Evolutionary conservation across 2,329 filamentous ascomycete genomes (phyloP), one percentile per base, ranked within the genome.

Genomic region (Leptographium lundbergii): DNA sequence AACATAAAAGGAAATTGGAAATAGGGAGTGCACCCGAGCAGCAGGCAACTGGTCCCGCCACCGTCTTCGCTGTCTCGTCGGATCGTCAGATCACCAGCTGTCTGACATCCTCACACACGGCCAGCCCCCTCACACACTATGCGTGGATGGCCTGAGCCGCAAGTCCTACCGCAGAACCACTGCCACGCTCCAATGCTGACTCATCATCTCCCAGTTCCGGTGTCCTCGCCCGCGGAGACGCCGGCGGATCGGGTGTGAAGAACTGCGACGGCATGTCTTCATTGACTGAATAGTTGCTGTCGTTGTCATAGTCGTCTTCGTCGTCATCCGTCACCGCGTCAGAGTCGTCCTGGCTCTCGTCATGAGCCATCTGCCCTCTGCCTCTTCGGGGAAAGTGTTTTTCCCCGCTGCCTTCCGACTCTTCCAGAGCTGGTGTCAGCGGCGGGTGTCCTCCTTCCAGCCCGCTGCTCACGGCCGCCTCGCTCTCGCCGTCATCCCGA

Each of bases 401-500:
- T 55, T 75, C 73, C 67, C 73, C 54, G 4, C 6, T 13, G 22
- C 29, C 36, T 1, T 57, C 50, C 13, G 52, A 32, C 29, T 57
- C 56, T 19, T 78, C 77, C 42, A 80, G 32, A 1, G 61, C 75
- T 0, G 75, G 77, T 11, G 80, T 77, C 22, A 84, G 69, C 1
- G 81, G 81, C 19, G 81, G 81, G 58, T 76, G 74, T 29, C 80
- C 81, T n/a, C 80, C 81, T 19, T 85, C 83, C 0, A 81, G 84
- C 61, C 82, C 78, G 67, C 81, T 85, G 67, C 81, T 85, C 19
- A 81, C 66, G 0, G 81, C 82, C 4, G 74, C 76, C 61, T 85
- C 82, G 62, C 81, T 84, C 25, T n/a, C 58, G 63, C 84, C 82
- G 2, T 52, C 58, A 17, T 51, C 58, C 9, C 36, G 14, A 1